Evolutionary conservation across 305 asterid genomes (phyloP).

Genomic region (Fraxinus ornus): DNA sequence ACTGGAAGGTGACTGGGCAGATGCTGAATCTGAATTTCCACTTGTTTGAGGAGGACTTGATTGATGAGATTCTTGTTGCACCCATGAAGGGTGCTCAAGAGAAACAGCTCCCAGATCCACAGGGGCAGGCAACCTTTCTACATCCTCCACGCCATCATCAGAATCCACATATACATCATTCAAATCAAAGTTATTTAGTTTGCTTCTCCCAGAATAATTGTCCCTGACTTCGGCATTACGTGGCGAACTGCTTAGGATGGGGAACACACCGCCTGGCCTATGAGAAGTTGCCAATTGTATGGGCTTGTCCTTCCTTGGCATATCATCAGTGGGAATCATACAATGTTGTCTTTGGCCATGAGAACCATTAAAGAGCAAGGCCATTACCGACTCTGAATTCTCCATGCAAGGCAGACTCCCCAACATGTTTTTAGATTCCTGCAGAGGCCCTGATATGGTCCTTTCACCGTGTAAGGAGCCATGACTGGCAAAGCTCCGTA

Average conservation of each 20-base stretch:
- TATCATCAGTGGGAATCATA: conserved; percentile 33
- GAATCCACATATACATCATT: conserved; percentile 73
- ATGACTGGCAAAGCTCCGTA: conserved; percentile 59
- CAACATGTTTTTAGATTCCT: conserved; percentile 47
- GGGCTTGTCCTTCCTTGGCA: conserved; percentile 35
- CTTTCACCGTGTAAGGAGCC: conserved; percentile 43
- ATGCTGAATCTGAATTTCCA: conserved; percentile 74
- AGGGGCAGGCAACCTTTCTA: conserved; percentile 53
- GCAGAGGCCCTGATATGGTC: conserved; percentile 45
- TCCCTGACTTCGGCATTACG: conserved; percentile 44
- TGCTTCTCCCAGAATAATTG: conserved; percentile 57
- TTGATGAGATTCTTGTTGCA: conserved; percentile 63
- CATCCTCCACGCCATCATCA: conserved; percentile 63
- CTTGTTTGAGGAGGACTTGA: conserved; percentile 86
- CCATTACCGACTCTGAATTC: conserved; percentile 42
- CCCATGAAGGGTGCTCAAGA: conserved; percentile 60
- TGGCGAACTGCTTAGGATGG: conserved; percentile 43
- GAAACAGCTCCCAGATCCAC: conserved; percentile 45
- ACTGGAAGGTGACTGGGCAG: conserved; percentile 74
- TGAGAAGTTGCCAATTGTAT: conserved; percentile 38
- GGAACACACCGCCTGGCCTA: conserved; percentile 40
- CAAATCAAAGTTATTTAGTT: conserved; percentile 64
- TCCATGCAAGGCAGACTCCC: conserved; percentile 43
- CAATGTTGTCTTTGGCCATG: conserved; percentile 41
- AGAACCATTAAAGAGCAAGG: conserved; percentile 52